Percentiles rank a stretch among this genome's conserved stretches.
Evolutionary conservation across 2,329 filamentous ascomycete genomes (phyloP).

Genomic region (Diplodia scrobiculata): DNA sequence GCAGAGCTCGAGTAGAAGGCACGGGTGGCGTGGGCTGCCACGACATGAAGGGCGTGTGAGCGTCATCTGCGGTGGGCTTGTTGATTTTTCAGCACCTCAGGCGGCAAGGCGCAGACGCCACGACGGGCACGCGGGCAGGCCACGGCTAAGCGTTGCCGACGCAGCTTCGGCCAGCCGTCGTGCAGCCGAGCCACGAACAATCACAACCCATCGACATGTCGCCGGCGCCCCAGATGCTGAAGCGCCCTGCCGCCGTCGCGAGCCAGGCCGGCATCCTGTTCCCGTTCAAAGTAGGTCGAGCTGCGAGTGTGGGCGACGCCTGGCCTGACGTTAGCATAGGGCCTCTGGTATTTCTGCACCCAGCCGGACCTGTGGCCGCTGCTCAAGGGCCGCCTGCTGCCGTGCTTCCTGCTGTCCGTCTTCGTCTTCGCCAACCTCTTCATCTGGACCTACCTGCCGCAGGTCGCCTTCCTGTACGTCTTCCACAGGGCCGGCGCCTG

Average conservation of each 20-base stretch:
- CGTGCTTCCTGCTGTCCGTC: constrained; percentile 76
- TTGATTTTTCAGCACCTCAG: constrained; percentile 1
- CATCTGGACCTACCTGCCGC: constrained; percentile 82
- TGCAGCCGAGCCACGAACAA: neutral
- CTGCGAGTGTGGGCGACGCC: neutral
- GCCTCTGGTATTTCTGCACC: constrained; percentile 77
- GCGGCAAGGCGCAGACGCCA: constrained; percentile 3
- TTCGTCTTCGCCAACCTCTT: constrained; percentile 86
- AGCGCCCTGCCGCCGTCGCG: constrained; percentile 38
- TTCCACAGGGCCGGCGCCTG: constrained; percentile 84
- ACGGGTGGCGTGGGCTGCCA: too few species aligned
- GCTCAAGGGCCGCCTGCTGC: constrained; percentile 74
- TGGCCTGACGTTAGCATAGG: constrained; percentile 48
- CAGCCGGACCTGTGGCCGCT: constrained; percentile 83
- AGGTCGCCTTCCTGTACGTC: constrained; percentile 83
- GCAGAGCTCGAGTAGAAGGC: too few species aligned
- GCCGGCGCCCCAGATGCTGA: constrained; percentile 33
- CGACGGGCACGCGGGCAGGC: neutral
- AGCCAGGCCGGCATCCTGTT: constrained; percentile 37
- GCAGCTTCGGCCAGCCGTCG: constrained; percentile 1
- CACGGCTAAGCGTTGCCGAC: constrained; percentile 8
- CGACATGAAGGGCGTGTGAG: neutral
- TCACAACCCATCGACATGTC: constrained; percentile 13
- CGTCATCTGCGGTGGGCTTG: too few species aligned
- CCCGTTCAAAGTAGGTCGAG: constrained; percentile 38